These are phyloP conservation scores for Pulveroboletus sp. DNA, from an alignment of 1,284 basidiomycete genomes.

Conservation along the genomic window DNA sequence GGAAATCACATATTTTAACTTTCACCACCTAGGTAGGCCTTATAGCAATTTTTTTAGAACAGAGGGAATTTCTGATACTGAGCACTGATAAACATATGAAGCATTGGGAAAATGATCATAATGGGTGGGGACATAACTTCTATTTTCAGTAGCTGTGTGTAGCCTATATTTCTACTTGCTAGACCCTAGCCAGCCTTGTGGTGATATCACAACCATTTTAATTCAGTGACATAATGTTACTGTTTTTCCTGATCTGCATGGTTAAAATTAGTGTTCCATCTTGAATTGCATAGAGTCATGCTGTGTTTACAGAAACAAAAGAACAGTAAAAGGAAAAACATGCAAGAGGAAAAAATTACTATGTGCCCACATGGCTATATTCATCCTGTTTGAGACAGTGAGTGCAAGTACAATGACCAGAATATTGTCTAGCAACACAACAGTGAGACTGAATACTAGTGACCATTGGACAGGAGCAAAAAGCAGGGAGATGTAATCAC, in stretches of 20 bases:
- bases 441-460: constrained; percentile 54
- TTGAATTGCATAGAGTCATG: neutral
- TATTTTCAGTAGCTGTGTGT: too few relatives aligned
- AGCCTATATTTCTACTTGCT: too few relatives aligned
- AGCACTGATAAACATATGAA: too few relatives aligned
- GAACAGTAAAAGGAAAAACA: constrained; percentile 17
- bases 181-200: too few relatives aligned
- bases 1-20: too few relatives aligned
- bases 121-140: too few relatives aligned
- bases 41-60: too few relatives aligned
- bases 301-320: neutral
- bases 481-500: too few relatives aligned
- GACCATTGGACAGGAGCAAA: too few relatives aligned
- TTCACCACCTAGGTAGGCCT: too few relatives aligned
- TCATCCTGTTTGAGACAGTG: constrained; percentile 80
- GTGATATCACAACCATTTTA: neutral
- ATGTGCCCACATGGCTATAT: constrained; percentile 89
- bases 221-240: constrained; percentile 58
- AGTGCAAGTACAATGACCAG: constrained; percentile 79
- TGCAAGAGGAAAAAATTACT: constrained; percentile 38
- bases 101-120: too few relatives aligned
- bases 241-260: constrained; percentile 67
- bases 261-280: constrained; percentile 15
- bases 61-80: too few relatives aligned
- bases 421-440: constrained; percentile 72